Conservation (phyloP, 805 yeast genomes). For the Monosporozyma solicola region DNA sequence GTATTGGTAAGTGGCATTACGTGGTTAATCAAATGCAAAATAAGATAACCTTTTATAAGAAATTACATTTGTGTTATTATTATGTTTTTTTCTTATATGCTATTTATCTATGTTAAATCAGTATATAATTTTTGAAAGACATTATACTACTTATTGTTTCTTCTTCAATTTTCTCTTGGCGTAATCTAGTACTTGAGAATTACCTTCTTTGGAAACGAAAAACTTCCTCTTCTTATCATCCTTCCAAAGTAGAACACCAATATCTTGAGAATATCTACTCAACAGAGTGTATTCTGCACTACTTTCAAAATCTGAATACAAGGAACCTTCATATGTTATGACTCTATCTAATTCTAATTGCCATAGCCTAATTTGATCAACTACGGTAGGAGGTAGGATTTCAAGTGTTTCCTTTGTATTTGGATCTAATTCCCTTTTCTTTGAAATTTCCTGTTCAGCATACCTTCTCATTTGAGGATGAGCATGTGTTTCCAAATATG, state of each 20-base stretch:
- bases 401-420: constrained; percentile 45
- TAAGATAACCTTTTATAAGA: no score
- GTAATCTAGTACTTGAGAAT: constrained; percentile 81
- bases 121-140: not conserved
- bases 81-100: not conserved
- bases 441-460: constrained; percentile 61
- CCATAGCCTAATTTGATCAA: constrained; percentile 93
- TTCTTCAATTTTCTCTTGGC: constrained; percentile 47
- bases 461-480: constrained; percentile 80
- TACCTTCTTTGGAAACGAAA: constrained; percentile 83
- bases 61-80: no score
- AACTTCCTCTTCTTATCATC: constrained; percentile 60
- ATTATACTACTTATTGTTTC: constrained; percentile 2
- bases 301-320: constrained; percentile 77
- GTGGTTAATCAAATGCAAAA: no score
- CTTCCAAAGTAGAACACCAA: constrained; percentile 88
- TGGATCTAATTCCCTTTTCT: constrained; percentile 51
- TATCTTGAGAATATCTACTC: constrained; percentile 73
- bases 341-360: constrained; percentile 92
- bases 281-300: constrained; percentile 68
- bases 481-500: constrained; percentile 83
- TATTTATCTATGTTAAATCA: not conserved
- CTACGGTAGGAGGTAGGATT: constrained; percentile 88
- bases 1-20: no score
- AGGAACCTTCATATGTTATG: constrained; percentile 73